Evolutionary conservation across 495 filamentous ascomycete species (phyloP).

Genomic region (Neurospora discreta): DNA sequence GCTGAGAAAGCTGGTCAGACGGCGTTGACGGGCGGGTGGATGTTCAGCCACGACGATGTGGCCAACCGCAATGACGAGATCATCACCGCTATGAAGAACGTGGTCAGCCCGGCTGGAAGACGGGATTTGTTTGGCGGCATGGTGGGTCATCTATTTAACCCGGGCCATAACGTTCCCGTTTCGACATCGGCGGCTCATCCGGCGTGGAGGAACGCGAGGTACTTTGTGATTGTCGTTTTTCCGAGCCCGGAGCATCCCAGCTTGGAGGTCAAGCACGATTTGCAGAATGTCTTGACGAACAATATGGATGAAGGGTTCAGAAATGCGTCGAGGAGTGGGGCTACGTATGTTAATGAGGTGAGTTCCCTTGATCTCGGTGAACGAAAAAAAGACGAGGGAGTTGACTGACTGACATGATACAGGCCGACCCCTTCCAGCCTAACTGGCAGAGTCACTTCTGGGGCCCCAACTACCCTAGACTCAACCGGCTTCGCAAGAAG

Average conservation of each 20-base stretch:
- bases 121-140: slow-evolving; percentile 13
- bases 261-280: slow-evolving; percentile 9
- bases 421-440: slow-evolving; percentile 34
- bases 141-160: slow-evolving; percentile 32
- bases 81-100: slow-evolving; percentile 22
- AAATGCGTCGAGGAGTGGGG: slow-evolving; percentile 16
- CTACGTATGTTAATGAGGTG: slow-evolving; percentile 37
- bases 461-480: slow-evolving; percentile 21
- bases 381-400: neutral
- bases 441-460: slow-evolving; percentile 32
- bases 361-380: neutral
- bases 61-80: slow-evolving; percentile 22
- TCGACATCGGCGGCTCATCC: slow-evolving; percentile 39
- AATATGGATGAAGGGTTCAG: slow-evolving; percentile 18
- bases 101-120: slow-evolving; percentile 5
- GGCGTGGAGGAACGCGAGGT: slow-evolving; percentile 31
- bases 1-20: slow-evolving; percentile 11
- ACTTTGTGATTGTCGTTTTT: slow-evolving; percentile 13
- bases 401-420: neutral
- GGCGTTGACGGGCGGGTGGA: slow-evolving; percentile 26
- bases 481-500: slow-evolving; percentile 33
- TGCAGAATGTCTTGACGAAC: slow-evolving; percentile 16
- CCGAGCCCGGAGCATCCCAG: slow-evolving; percentile 5
- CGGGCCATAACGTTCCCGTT: slow-evolving; percentile 21
- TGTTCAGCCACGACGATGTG: slow-evolving; percentile 28